These are phyloP conservation scores for Apiospora saccharicola DNA, from an alignment of 2,329 filamentous ascomycete genomes.

Conservation along the genomic window DNA sequence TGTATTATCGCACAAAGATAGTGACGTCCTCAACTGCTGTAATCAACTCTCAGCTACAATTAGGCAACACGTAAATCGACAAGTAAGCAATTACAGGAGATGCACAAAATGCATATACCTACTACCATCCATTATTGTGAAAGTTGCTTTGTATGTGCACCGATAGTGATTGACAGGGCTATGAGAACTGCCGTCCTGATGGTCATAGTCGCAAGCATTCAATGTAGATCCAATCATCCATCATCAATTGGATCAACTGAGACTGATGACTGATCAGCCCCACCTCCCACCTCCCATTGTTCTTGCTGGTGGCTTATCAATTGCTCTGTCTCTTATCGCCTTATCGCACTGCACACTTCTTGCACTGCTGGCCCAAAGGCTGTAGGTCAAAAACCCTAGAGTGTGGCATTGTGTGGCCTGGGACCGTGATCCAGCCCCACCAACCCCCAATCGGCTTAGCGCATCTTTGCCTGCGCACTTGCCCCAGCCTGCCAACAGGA, in stretches of 20 bases:
- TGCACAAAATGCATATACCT: neutral
- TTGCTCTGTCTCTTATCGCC: neutral
- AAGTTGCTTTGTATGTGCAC: no score
- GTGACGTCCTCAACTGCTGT: neutral
- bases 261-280: slow-evolving; percentile 3
- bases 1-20: neutral
- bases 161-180: no score
- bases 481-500: slow-evolving; percentile 21
- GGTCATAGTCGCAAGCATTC: neutral
- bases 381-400: slow-evolving; percentile 22
- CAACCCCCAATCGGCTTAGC: neutral
- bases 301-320: neutral
- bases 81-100: no score
- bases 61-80: no score
- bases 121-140: neutral
- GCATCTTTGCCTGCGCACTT: slow-evolving; percentile 14
- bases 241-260: neutral
- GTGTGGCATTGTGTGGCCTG: slow-evolving; percentile 18
- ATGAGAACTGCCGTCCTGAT: no score
- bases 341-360: neutral
- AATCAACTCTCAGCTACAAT: neutral
- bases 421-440: neutral
- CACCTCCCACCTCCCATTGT: neutral
- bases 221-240: neutral
- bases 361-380: neutral